Evolutionary conservation across 306 rosid species (phyloP).

Genomic region (Medicago lupulina): DNA sequence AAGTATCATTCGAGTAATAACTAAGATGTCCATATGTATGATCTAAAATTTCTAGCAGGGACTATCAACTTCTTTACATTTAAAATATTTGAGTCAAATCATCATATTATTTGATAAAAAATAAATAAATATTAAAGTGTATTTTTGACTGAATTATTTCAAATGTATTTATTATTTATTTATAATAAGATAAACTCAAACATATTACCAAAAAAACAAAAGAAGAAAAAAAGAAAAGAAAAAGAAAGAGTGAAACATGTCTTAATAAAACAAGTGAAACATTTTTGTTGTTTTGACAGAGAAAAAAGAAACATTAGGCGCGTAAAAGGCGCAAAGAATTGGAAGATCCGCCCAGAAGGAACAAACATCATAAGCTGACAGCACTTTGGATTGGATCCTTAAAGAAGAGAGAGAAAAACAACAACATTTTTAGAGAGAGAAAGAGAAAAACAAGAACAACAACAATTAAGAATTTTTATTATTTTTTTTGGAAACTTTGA

Average conservation of each 20-base stretch:
- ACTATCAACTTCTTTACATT: no score
- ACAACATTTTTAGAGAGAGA: conserved; percentile 18
- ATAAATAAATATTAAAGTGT: no score
- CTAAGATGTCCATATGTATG: no score
- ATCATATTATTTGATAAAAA: no score
- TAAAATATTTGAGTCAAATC: no score
- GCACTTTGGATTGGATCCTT: conserved; percentile 48
- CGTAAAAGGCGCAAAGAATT: conserved; percentile 63
- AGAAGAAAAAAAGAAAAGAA: no score
- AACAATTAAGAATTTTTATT: background rate
- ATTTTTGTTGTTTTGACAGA: conserved; percentile 28
- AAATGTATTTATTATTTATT: no score
- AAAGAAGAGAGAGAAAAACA: conserved; percentile 20
- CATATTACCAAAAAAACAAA: background rate
- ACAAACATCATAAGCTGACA: conserved; percentile 49
- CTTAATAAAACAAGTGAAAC: background rate
- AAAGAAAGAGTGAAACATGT: background rate
- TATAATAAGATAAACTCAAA: background rate
- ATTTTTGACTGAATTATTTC: no score
- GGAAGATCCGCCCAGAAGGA: conserved; percentile 59
- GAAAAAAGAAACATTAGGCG: conserved; percentile 35
- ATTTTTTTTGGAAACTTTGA: conserved; percentile 1
- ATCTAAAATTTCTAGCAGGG: no score
- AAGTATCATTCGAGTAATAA: no score
- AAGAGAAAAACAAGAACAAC: background rate